Base-by-base conservation (phyloP, 306 rosid genomes). In the Rubus idaeus region DNA sequence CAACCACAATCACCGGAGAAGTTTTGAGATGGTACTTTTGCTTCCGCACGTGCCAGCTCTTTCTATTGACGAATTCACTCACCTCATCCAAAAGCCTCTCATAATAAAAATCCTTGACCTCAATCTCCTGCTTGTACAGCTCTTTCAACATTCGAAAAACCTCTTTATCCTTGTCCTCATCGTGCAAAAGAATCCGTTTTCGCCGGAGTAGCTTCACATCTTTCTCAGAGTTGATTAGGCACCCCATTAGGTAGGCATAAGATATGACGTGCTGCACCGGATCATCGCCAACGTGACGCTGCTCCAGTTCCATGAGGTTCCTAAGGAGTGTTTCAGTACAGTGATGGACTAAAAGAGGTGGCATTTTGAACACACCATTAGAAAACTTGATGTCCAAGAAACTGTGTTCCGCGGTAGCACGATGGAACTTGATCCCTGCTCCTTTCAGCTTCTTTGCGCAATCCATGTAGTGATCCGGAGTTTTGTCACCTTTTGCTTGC, bases 241-340 rank as follows among this genome's bases (percentile, higher is more conserved):
- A 20, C 17, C n/a, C 49, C 86, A 88, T 79, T 47, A 90, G 84
- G 52, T 58, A 71, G 39, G 86, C 83, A 53, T 86, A 88, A 21
- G 90, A 90, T 39, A 86, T 79, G 45, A 88, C 77, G n/a, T 82
- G 78, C 58, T 60, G 88, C 63, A 57, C 30, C 3, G 85, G 46
- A 45, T 40, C 66, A 7, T 77, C 77, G 5, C 68, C 68, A 60
- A 52, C 20, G 50, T 83, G 80, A 51, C 74, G 16, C 72, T 77
- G 82, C 78, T 88, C 95, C 10, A 86, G 65, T 18, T 83, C 95
- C 23, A 88, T 79, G 47, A 90, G 87, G 78, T 90, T 88, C 53
- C 66, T 41, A 14, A 90, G 74, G n/a, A 90, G 81, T 8, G 61
- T 40, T 14, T 78, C 84, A 10, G 85, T 79, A 23, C 60, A 75